phyloP scores from a whole-genome alignment of 345 rosid genomes.

The Linum lewisii region DNA sequence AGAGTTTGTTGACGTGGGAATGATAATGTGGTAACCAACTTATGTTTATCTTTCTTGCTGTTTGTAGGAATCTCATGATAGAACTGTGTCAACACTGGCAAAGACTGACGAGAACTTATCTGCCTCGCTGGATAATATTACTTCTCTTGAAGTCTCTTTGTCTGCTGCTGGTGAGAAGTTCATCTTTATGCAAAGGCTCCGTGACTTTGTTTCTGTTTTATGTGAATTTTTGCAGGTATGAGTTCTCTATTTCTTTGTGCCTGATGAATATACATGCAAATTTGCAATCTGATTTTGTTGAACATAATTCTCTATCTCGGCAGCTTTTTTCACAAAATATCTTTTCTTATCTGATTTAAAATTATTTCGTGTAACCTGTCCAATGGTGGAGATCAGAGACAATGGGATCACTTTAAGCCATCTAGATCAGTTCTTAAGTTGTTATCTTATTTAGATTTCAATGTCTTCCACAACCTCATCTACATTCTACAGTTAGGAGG shows the following conservation, averaged over 20 bases:
- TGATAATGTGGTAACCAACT: slow-evolving; percentile 5
- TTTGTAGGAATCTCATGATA: slow-evolving; percentile 67
- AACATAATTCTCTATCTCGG: neutral
- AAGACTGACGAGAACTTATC: slow-evolving; percentile 85
- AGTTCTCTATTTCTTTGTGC: slow-evolving; percentile 23
- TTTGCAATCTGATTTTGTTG: neutral
- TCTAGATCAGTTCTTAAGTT: too few species aligned
- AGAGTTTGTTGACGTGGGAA: neutral
- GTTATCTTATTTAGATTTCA: too few species aligned
- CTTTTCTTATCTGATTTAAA: too few species aligned
- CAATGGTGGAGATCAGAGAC: neutral
- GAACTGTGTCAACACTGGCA: slow-evolving; percentile 44
- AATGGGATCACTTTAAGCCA: too few species aligned
- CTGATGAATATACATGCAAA: neutral
- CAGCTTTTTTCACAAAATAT: neutral
- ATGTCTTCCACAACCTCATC: too few species aligned
- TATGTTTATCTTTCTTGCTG: slow-evolving; percentile 1
- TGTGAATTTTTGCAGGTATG: slow-evolving; percentile 98
- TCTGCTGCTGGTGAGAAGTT: slow-evolving; percentile 94
- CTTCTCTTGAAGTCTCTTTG: slow-evolving; percentile 63
- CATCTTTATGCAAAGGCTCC: slow-evolving; percentile 98
- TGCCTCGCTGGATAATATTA: slow-evolving; percentile 62
- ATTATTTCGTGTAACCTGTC: neutral
- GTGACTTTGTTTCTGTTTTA: slow-evolving; percentile 86
- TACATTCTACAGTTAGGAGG: too few species aligned